Conservation (phyloP, 2,329 filamentous ascomycete species). For the Aspergillus ruber region DNA sequence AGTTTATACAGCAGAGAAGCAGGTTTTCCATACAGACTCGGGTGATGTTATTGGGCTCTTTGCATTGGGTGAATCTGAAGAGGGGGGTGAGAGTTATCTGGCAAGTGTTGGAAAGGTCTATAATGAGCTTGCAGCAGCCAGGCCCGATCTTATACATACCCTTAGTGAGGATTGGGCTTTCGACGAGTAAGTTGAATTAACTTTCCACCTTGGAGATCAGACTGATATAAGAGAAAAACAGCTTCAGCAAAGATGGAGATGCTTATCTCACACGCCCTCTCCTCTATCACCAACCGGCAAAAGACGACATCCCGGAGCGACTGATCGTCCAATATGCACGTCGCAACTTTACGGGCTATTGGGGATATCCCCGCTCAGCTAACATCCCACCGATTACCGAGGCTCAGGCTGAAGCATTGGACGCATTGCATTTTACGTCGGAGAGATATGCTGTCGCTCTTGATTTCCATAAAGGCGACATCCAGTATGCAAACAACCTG, state of each 20-base stretch:
- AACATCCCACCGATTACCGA: slow-evolving; percentile 45
- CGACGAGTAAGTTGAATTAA: slow-evolving; percentile 34
- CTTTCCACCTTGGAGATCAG: slow-evolving; percentile 2
- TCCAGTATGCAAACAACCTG: slow-evolving; percentile 49
- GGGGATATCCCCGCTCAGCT: slow-evolving; percentile 35
- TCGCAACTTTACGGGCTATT: slow-evolving; percentile 50
- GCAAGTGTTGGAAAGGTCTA: slow-evolving; percentile 50
- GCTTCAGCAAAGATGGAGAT: slow-evolving; percentile 46
- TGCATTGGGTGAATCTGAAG: slow-evolving; percentile 22
- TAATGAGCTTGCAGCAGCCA: slow-evolving; percentile 47
- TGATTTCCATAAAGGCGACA: slow-evolving; percentile 44
- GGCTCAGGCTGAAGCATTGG: slow-evolving; percentile 48
- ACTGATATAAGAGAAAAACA: slow-evolving; percentile 16
- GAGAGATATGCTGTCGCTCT: slow-evolving; percentile 38
- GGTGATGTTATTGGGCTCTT: slow-evolving; percentile 43
- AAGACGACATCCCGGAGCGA: slow-evolving; percentile 43
- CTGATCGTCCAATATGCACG: slow-evolving; percentile 57
- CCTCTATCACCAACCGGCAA: slow-evolving; percentile 48
- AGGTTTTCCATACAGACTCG: slow-evolving; percentile 52
- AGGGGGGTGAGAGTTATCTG: slow-evolving; percentile 49
- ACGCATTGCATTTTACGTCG: slow-evolving; percentile 45
- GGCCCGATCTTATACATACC: slow-evolving; percentile 50
- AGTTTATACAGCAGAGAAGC: slow-evolving; percentile 35
- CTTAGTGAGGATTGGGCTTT: slow-evolving; percentile 44
- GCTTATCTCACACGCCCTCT: slow-evolving; percentile 38